Base-by-base conservation (phyloP, 2,329 filamentous ascomycete genomes). In the Diaporthe capsici region DNA sequence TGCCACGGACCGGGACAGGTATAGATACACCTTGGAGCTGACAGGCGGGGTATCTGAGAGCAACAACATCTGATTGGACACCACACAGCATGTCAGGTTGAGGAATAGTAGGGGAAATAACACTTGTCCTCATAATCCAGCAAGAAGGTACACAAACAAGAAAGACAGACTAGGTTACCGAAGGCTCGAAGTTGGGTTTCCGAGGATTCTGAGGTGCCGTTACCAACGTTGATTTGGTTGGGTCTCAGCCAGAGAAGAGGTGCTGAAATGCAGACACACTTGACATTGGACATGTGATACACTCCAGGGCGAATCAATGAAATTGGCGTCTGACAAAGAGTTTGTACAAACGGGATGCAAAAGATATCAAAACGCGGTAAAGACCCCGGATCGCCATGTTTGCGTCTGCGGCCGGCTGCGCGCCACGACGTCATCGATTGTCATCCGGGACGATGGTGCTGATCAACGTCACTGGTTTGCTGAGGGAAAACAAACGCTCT, bases 401-500 rank as follows among this genome's bases (percentile, higher is more conserved):
- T 71, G 42, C 42, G 31, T 31, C 20, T 71, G 47, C 39, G 63
- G 72, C 60, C 71, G 39, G 49, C 60, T 74, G 47, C 39, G 72
- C 57, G 51, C 58, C n/a, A 68, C 75, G 75, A 76, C 75, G 75
- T 76, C 75, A 76, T 76, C 60, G 22, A 75, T 42, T 58, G 67
- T 76, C 75, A 76, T 58, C 25, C 34, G 15, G 7, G 47, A 5
- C 34, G 34, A n/a, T 42, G 42, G 28, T 44, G 22, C 22, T 55
- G 65, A 68, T 55, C 49, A 55, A 70, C 65, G 65, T 70, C 65
- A 70, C 65, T 70, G n/a, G 49, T 39, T 37, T 53, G 47, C 47
- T 39, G 6, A 22, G 37, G 9, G n/a, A 39, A 70, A 2, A 42
- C 7, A 31, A 1, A 47, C 4, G 4, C 34, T 55, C n/a, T 39